These are phyloP conservation scores for Tylopilus rubrobrunneus DNA, from an alignment of 768 basidiomycete genomes.

Conservation along the genomic window DNA sequence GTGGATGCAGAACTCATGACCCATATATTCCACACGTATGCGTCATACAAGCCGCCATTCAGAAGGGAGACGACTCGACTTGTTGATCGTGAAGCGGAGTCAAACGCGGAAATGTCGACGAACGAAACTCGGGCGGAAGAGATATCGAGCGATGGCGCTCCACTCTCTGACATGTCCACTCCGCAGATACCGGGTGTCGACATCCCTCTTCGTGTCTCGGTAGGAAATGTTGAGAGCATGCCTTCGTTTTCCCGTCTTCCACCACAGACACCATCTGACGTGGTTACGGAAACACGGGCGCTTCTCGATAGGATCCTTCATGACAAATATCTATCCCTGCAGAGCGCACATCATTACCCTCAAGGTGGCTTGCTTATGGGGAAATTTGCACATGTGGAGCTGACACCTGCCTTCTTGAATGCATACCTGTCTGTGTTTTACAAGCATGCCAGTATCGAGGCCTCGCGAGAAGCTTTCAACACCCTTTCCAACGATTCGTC, in stretches of 20 bases:
- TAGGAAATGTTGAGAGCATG: not conserved
- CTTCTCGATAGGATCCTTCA: conserved; percentile 60
- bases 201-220: conserved; percentile 1
- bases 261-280: conserved; percentile 70
- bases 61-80: conserved; percentile 46
- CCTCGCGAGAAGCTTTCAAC: conserved; percentile 47
- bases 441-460: conserved; percentile 49
- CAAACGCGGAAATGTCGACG: not conserved
- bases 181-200: conserved; percentile 2
- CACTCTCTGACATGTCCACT: conserved; percentile 1
- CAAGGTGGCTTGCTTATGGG: conserved; percentile 14
- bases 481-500: conserved; percentile 38
- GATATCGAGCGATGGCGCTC: not conserved
- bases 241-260: conserved; percentile 48
- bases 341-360: not conserved
- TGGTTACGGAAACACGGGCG: conserved; percentile 62
- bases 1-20: conserved; percentile 70
- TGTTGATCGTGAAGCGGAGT: conserved; percentile 22
- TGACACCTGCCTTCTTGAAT: conserved; percentile 65
- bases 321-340: conserved; percentile 29
- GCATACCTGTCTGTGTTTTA: conserved; percentile 81
- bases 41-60: conserved; percentile 73
- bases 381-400: conserved; percentile 54
- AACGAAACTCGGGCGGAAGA: conserved; percentile 2
- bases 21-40: conserved; percentile 86